Percentiles rank a stretch among this genome's conserved stretches.
Conservation (phyloP, 202 grass and related monocot genomes). For the Carex arenaria region DNA sequence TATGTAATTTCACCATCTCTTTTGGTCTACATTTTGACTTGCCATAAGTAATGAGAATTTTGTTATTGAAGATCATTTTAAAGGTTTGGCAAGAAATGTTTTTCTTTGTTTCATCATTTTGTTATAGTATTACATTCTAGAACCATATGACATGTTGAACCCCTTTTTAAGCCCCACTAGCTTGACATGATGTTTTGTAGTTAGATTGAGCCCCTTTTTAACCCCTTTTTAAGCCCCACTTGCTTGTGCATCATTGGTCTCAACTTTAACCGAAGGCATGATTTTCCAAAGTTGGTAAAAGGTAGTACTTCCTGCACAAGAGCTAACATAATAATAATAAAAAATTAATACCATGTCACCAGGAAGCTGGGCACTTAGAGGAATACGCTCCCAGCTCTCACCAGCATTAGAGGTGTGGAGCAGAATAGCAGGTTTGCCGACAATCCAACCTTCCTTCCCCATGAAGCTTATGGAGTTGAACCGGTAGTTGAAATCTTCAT, state of each 20-base stretch:
- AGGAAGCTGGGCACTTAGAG: slow-evolving; percentile 81
- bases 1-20: background rate
- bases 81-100: background rate
- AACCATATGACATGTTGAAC: no score
- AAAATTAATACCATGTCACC: slow-evolving; percentile 70
- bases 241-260: background rate
- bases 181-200: no score
- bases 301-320: background rate
- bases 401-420: slow-evolving; percentile 78
- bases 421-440: slow-evolving; percentile 91
- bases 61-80: background rate
- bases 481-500: slow-evolving; percentile 98
- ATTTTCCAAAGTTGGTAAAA: background rate
- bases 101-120: background rate
- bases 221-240: background rate
- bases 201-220: no score
- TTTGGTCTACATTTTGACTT: background rate
- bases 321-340: background rate
- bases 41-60: background rate
- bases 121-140: no score
- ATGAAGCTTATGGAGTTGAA: slow-evolving; percentile 96
- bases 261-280: background rate
- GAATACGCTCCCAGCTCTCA: slow-evolving; percentile 96
- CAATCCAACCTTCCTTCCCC: slow-evolving; percentile 95
- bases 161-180: no score